Base-by-base conservation (phyloP, 116 monocot genomes). In the Papilionanthe hybrid region DNA sequence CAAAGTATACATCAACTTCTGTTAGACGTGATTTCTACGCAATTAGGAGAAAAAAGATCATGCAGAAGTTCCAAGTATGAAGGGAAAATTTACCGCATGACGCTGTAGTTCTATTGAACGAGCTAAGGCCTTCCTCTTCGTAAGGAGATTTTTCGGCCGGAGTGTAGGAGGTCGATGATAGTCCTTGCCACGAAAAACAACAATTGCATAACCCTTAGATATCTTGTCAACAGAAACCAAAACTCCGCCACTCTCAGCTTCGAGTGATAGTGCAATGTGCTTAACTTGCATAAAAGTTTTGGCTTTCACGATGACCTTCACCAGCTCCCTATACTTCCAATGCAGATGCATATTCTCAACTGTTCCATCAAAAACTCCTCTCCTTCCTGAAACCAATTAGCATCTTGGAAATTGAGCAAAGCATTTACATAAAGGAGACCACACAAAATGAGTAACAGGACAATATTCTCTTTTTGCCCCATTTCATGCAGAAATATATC, bases 271-370 rank as follows among this genome's bases (percentile, higher is more conserved):
- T 25, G 98, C 98, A 37, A 90, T 79, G 67, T 82, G 79, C 83
- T 80, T 91, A 60, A 93, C 98, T 71, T 87, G 87, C 41, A 72
- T 75, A 83, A 93, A 91, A 72, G 75, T 90, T 85, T 93, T 99
- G 5, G 91, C 88, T 30, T 99, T 99, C 69, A 93, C 81, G 53
- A 99, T 78, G 37, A 99, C 80, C 83, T 99, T 99, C 55, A 99
- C 90, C 25, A 99, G 77, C 74, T 99, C 98, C 78, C 98, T 82
- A 66, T 99, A 99, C 75, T 95, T 99, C 98, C 98, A 99, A 78
- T 99, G 98, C 80, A 99, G 83, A 77, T 99, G 98, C 98, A 94
- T 99, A 81, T 99, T 99, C 82, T 99, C 98, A n/a, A 99, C 90
- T 9, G 98, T 99, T 18, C 95, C 98, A 84, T 89, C 95, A 85